phyloP scores from a whole-genome alignment of 2,329 filamentous ascomycete species.

The Tolypocladium ophioglossoides region DNA sequence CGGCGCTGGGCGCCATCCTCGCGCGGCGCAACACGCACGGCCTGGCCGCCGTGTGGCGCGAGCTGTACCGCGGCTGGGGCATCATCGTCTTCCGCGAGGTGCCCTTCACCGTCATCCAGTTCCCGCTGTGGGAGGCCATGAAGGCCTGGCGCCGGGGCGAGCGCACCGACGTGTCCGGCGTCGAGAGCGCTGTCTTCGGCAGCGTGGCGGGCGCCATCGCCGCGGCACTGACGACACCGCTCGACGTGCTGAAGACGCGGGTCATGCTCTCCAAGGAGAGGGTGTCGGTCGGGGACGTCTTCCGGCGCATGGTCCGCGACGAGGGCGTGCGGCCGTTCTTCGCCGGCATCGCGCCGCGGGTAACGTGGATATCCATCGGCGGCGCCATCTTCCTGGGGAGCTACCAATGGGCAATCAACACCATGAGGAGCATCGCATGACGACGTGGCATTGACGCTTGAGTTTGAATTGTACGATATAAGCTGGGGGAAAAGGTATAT shows the following conservation, averaged over 20 bases:
- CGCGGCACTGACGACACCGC: slow-evolving; percentile 78
- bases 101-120: slow-evolving; percentile 94
- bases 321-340: slow-evolving; percentile 62
- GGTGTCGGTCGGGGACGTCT: slow-evolving; percentile 46
- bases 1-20: slow-evolving; percentile 62
- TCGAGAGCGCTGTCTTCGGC: slow-evolving; percentile 77
- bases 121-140: slow-evolving; percentile 91
- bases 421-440: slow-evolving; percentile 30
- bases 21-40: slow-evolving; percentile 31
- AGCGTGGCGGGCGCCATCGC: slow-evolving; percentile 76
- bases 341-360: slow-evolving; percentile 66
- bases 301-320: slow-evolving; percentile 52
- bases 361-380: slow-evolving; percentile 91
- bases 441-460: not conserved
- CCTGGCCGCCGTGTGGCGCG: slow-evolving; percentile 55
- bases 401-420: slow-evolving; percentile 82
- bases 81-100: slow-evolving; percentile 95
- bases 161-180: slow-evolving; percentile 44
- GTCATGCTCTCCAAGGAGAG: slow-evolving; percentile 79
- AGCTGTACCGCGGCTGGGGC: slow-evolving; percentile 84
- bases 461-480: slow-evolving; percentile 4
- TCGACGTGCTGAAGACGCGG: slow-evolving; percentile 94
- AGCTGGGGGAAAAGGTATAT: not conserved
- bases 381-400: slow-evolving; percentile 91
- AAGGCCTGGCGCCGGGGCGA: slow-evolving; percentile 49